Conservation (phyloP, 306 rosid genomes). For the Ochetophila trinervis region DNA sequence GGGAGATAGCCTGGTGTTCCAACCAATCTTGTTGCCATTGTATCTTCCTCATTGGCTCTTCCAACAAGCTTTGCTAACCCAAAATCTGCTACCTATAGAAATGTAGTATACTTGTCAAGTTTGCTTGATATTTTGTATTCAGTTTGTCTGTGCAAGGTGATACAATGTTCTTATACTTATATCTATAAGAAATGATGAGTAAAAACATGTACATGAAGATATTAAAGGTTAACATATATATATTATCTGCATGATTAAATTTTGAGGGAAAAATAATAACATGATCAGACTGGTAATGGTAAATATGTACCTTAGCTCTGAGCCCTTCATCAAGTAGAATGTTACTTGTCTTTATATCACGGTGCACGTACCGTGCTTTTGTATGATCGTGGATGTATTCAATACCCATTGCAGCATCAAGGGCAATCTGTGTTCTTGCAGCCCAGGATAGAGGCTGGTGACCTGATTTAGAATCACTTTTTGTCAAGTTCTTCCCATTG, state of each 20-base stretch:
- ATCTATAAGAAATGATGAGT: neutral
- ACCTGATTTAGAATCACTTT: conserved; percentile 41
- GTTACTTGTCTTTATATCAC: conserved; percentile 76
- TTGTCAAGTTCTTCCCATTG: conserved; percentile 1
- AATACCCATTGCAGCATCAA: conserved; percentile 79
- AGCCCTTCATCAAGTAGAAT: conserved; percentile 71
- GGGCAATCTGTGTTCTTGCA: conserved; percentile 75
- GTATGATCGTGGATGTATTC: conserved; percentile 90
- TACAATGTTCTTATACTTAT: too few relatives aligned
- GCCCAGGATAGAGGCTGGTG: conserved; percentile 78
- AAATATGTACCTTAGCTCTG: conserved; percentile 62
- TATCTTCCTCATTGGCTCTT: conserved; percentile 64
- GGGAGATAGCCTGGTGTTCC: conserved; percentile 99
- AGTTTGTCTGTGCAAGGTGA: too few relatives aligned
- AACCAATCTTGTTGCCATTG: conserved; percentile 67
- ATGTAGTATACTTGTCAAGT: neutral
- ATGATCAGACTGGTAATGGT: neutral
- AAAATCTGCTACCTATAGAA: conserved; percentile 71
- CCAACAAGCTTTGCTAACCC: conserved; percentile 78
- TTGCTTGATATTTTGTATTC: too few relatives aligned
- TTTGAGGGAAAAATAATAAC: neutral
- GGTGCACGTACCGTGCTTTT: conserved; percentile 70
- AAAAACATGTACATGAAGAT: too few relatives aligned
- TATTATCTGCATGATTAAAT: neutral
- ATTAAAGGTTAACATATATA: neutral